Evolutionary conservation across 306 rosid genomes (phyloP), one percentile per base, ranked within the genome.

Genomic region (Aeschynomene evenia): DNA sequence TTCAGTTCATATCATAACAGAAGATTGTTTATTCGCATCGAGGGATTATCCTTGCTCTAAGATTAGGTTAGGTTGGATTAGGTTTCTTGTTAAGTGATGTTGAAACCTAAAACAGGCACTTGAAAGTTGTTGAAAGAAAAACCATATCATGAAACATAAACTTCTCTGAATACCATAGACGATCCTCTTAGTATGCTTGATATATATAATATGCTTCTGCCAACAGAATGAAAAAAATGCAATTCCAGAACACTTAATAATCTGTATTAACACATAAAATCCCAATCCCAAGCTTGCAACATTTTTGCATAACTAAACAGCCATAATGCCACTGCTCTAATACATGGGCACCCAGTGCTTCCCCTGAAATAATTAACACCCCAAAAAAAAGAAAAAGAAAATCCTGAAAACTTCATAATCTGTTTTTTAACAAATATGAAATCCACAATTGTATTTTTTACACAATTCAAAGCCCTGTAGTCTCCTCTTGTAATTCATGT

Each of bases 401-500:
- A 51, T 64, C 76, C 57, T 28, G 80, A 62, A 75, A 66, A 18
- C 73, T 64, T 58, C 55, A 74, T 77, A 54, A 67, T 56, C 48
- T 48, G 50, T 39, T 56, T 57, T 65, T 39, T 7, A 48, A 66
- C 70, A 61, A n/a, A n/a, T 13, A 66, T 66, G 15, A 71, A 72
- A 71, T 40, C 60, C 72, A 22, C 49, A 66, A 24, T n/a, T 33
- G 55, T 34, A 4, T 55, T 34, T 58, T 54, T 15, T 19, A 46
- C 66, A 54, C n/a, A 28, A 24, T 57, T 77, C 72, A 77, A 24
- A 78, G 80, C 51, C 14, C 79, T 45, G 57, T 29, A 31, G 46
- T 74, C 71, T 81, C 83, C 70, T 74, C 76, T 69, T n/a, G n/a
- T n/a, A 80, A 51, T 51, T 80, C 85, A 55, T 37, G 62, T 64